Conservation (phyloP, 2,329 filamentous ascomycete species). For the Diaporthe vexans region DNA sequence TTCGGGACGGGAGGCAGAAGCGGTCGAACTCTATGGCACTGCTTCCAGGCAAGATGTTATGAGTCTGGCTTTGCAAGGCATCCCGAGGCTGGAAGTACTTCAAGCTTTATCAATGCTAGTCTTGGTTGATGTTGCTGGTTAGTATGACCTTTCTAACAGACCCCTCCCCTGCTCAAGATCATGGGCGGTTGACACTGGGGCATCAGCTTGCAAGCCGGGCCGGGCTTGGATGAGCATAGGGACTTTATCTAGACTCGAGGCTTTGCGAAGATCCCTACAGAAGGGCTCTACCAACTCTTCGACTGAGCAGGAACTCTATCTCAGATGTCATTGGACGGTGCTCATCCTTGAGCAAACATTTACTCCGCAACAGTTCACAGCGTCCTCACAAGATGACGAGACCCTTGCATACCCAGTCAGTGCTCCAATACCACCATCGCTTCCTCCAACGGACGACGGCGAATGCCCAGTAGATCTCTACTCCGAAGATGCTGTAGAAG, state of each 20-base stretch:
- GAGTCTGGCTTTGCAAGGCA: background rate
- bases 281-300: background rate
- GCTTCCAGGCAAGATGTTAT: background rate
- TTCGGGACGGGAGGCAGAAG: background rate
- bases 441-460: background rate
- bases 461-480: background rate
- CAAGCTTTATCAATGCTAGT: background rate
- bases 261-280: background rate
- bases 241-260: background rate
- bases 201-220: background rate
- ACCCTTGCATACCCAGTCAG: background rate
- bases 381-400: background rate
- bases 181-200: background rate
- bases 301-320: background rate
- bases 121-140: background rate
- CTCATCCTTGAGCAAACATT: conserved; percentile 1
- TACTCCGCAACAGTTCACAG: background rate
- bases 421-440: background rate
- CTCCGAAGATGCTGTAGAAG: background rate
- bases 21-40: background rate
- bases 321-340: background rate
- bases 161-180: background rate
- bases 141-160: background rate
- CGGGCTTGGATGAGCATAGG: conserved; percentile 8
- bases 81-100: background rate